Percentiles rank a stretch among this genome's conserved stretches.
Conservation (phyloP, 2,329 filamentous ascomycete genomes). For the Falciphora oryzae region DNA sequence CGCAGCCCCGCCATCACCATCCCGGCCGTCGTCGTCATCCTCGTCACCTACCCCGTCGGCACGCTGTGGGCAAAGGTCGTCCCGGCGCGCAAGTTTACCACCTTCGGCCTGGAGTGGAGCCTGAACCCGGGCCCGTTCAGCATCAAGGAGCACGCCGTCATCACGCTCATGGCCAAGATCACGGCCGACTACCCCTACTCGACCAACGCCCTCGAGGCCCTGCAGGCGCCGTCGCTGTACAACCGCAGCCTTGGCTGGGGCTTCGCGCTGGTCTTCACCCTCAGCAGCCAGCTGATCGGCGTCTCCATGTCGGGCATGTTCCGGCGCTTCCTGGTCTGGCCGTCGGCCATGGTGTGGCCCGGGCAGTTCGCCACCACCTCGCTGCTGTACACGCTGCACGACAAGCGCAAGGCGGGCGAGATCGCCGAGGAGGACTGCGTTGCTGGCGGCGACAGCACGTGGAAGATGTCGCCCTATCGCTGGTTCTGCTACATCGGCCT, state of each 20-base stretch:
- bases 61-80: constrained; percentile 53
- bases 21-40: constrained; percentile 55
- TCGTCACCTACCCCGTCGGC: constrained; percentile 59
- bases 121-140: constrained; percentile 65
- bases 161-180: constrained; percentile 67
- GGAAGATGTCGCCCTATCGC: constrained; percentile 53
- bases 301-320: constrained; percentile 66
- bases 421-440: constrained; percentile 25
- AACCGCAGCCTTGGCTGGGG: constrained; percentile 62
- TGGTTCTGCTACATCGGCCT: constrained; percentile 38
- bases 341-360: constrained; percentile 71
- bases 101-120: constrained; percentile 48
- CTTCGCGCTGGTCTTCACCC: constrained; percentile 53
- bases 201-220: constrained; percentile 67
- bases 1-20: constrained; percentile 57
- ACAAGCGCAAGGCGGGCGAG: constrained; percentile 37
- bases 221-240: constrained; percentile 66
- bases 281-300: constrained; percentile 65
- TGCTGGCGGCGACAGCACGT: constrained; percentile 52
- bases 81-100: constrained; percentile 42
- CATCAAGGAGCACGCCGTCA: constrained; percentile 63
- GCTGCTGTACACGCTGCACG: constrained; percentile 68
- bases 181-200: constrained; percentile 66
- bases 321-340: constrained; percentile 57
- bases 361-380: constrained; percentile 59